Evolutionary conservation across 2,329 filamentous ascomycete species (phyloP).

Genomic region (Neofusicoccum cordaticola): DNA sequence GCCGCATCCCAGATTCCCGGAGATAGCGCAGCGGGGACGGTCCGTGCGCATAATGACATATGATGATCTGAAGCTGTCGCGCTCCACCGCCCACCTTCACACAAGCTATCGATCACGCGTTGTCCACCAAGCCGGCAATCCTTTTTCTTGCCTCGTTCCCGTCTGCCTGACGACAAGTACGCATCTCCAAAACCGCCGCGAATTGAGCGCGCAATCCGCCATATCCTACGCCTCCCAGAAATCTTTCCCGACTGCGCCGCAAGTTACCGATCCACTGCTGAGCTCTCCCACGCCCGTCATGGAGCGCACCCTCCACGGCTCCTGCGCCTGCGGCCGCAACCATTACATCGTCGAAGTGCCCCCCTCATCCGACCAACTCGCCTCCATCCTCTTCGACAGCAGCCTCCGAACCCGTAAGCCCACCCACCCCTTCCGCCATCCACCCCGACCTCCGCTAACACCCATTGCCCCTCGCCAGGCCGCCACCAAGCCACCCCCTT

Average conservation of each 20-base stretch:
- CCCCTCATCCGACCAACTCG: conserved; percentile 51
- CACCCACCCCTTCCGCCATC: background rate
- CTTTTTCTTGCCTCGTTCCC: background rate
- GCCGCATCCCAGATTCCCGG: background rate
- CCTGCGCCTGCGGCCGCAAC: conserved; percentile 84
- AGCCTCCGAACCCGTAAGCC: conserved; percentile 68
- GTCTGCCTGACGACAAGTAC: background rate
- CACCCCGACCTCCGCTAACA: background rate
- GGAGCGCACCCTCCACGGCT: conserved; percentile 62
- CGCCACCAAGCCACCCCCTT: conserved; percentile 67
- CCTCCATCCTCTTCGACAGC: conserved; percentile 73
- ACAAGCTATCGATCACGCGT: background rate
- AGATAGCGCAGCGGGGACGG: background rate
- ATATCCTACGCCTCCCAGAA: background rate
- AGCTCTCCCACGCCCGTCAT: conserved; percentile 17
- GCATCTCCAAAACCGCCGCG: background rate
- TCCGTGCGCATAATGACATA: conserved; percentile 7
- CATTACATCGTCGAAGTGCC: conserved; percentile 75
- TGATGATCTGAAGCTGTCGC: background rate
- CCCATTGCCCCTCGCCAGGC: conserved; percentile 47
- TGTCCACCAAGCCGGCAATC: background rate
- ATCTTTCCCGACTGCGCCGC: background rate
- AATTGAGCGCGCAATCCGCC: background rate
- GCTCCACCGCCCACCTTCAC: background rate
- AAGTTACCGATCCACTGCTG: background rate